Evolutionary conservation across 768 basidiomycete species (phyloP), one percentile per base, ranked within the genome.

Genomic region (Gloeostereum incarnatum): DNA sequence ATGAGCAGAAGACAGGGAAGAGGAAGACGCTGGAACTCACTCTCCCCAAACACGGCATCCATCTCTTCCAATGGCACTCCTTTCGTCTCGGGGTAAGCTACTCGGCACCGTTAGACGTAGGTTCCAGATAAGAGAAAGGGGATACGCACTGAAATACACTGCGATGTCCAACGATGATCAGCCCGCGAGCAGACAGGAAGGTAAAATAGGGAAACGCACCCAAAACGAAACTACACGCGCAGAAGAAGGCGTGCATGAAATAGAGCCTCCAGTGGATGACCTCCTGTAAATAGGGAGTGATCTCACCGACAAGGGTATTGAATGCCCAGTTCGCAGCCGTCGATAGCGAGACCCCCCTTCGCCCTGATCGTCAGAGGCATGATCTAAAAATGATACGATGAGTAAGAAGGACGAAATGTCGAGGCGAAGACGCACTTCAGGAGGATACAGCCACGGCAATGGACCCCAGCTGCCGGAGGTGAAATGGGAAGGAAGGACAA

Each of bases 191-290:
- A 10, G 23, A 19, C 6, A 17, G 31, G 21, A 20, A 22, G 3
- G 35, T n/a, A 11, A 45, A 11, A 38, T 44, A 32, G 26, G 42
- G 39, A 20, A 42, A 59, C 64, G 49, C 51, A 78, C 77, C 84
- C 31, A 91, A 63, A 32, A 94, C 63, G 54, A 93, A 87, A 52
- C 88, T 88, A 50, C 84, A 80, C 7, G 74, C 73, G 54, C 90
- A 91, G 60, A 90, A 92, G 61, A 90, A 90, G 19, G 81, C 89
- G 50, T 94, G 91, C 90, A 97, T 93, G 1, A 89, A 87, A 61
- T 97, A 96, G 38, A 97, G 57, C 34, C 85, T 71, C 92, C 93
- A 98, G 27, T 71, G 71, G 46, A 97, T 94, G 17, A 73, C 59
- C 41, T 91, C 88, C 59, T 94, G 90, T 27, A 96, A 63, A 38